Evolutionary conservation across 306 rosid species (phyloP).

Genomic region (Corylus avellana): DNA sequence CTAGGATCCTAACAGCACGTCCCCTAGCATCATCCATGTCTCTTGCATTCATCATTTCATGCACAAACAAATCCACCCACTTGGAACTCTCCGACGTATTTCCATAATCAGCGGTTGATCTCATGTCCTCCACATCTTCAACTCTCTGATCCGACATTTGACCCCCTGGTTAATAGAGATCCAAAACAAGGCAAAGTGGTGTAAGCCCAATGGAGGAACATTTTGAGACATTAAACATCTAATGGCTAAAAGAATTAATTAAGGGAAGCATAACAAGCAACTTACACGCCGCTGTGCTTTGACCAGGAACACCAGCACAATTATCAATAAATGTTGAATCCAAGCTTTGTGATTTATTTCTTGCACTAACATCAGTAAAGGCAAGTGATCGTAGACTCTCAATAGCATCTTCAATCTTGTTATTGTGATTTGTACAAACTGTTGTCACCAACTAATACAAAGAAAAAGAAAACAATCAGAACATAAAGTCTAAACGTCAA

Average conservation of each 20-base stretch:
- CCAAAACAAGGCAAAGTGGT: background rate
- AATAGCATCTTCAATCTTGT: constrained; percentile 33
- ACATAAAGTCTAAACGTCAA: background rate
- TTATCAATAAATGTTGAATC: constrained; percentile 18
- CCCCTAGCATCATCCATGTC: constrained; percentile 34
- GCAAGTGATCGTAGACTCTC: constrained; percentile 27
- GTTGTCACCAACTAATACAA: constrained; percentile 31
- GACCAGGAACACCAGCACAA: constrained; percentile 13
- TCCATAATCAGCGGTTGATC: background rate
- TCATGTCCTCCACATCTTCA: constrained; percentile 17
- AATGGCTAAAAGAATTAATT: background rate
- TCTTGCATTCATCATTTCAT: constrained; percentile 37
- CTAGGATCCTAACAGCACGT: constrained; percentile 41
- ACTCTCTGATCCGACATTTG: constrained; percentile 24
- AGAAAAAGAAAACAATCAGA: background rate
- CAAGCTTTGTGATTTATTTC: constrained; percentile 13
- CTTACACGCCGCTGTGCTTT: constrained; percentile 31
- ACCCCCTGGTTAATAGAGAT: constrained; percentile 29
- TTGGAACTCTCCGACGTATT: constrained; percentile 18
- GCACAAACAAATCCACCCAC: constrained; percentile 49
- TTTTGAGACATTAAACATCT: background rate
- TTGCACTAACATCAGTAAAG: constrained; percentile 16
- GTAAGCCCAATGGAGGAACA: background rate
- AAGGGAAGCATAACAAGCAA: constrained; percentile 4
- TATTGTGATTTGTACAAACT: constrained; percentile 25